Base-by-base conservation (phyloP, 2,329 filamentous ascomycete species). In the Apiospora marii region DNA sequence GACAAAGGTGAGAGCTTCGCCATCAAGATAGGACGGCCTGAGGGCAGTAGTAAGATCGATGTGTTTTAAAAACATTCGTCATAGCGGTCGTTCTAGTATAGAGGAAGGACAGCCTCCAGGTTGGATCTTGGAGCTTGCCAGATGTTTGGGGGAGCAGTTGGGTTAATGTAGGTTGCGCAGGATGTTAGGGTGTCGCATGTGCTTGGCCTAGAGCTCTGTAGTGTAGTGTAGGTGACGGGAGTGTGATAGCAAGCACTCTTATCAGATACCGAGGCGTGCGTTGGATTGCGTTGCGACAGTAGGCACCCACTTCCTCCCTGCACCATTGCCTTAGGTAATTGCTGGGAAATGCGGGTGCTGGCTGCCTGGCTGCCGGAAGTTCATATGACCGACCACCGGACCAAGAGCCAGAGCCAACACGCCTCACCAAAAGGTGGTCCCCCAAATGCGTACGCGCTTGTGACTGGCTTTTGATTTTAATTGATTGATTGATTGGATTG, bases 51-150 rank as follows among this genome's bases (percentile, higher is more conserved):
- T 99, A 80, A 99, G 90, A 85, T 99, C 96, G 83, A 98, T 90
- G 79, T 93, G 91, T 88, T 97, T 96, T 88, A 98, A 89, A 90
- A 97, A 98, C 96, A 98, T 98, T 88, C 93, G 94, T 93, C 86
- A 89, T 87, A 82, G 84, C 85, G 78, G 74, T 68, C 41, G 67
- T 19, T 48, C 44, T 68, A 37, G 41, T 30, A 68, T 4, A 46
- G 6, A 68, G 67, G 43, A 68, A 48, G 43, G 41, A 30, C 24
- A 68, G 41, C 58, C 58, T 64, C 58, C 58, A 41, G 58, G 22
- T 44, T 6, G 27, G 41, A 44, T 30, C 14, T 44, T 6, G 27
- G 41, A 44, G 19, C 14, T 68, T n/a, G 67, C 67, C 30, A 43
- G 67, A 46, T 68, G 13, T 41, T 48, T 12, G 67, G 13, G 27